phyloP scores from a whole-genome alignment of 2,329 filamentous ascomycete species.

The Emmonsia crescens region DNA sequence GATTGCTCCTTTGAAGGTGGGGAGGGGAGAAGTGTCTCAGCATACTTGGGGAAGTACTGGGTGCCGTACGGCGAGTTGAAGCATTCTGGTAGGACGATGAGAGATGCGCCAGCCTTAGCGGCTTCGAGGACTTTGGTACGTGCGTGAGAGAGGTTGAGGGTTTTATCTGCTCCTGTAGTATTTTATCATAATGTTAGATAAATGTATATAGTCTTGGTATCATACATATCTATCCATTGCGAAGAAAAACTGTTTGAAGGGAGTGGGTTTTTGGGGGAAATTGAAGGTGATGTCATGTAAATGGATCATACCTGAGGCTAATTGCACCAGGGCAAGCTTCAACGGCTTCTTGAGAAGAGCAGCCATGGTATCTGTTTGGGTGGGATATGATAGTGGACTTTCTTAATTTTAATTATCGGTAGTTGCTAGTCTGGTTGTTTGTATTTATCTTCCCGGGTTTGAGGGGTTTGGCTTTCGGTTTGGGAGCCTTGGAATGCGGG shows the following conservation, averaged over 20 bases:
- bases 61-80: conserved; percentile 98
- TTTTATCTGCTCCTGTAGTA: conserved; percentile 61
- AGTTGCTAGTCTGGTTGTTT: not conserved
- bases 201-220: not conserved
- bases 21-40: conserved; percentile 72
- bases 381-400: not conserved
- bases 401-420: too few species aligned
- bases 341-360: conserved; percentile 61
- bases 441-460: not conserved
- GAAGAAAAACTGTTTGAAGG: conserved; percentile 13
- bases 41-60: conserved; percentile 81
- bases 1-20: conserved; percentile 60
- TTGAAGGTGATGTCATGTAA: conserved; percentile 11
- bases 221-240: not conserved
- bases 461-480: too few species aligned
- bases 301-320: conserved; percentile 51
- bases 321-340: conserved; percentile 71
- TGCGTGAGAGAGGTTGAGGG: conserved; percentile 70
- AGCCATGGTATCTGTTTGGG: conserved; percentile 31
- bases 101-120: conserved; percentile 60
- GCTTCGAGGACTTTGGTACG: conserved; percentile 75
- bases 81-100: conserved; percentile 92
- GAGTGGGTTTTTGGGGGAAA: not conserved
- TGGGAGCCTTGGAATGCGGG: too few species aligned
- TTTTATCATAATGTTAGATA: not conserved